Base-by-base conservation (phyloP, 2,329 filamentous ascomycete genomes). In the Aspergillus sp. region DNA sequence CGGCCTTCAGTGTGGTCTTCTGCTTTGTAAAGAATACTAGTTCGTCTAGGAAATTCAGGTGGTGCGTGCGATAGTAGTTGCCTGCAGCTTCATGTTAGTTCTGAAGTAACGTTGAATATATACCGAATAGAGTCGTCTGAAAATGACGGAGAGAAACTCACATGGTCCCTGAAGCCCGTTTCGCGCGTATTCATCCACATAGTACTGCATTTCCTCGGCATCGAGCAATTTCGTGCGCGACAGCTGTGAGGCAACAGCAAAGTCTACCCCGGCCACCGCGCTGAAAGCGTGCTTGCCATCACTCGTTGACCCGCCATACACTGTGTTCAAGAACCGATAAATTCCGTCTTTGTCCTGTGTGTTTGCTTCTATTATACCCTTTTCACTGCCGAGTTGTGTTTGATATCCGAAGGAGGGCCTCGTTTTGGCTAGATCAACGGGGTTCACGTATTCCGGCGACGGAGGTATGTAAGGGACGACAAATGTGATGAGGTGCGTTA, bases 401-500 rank as follows among this genome's bases (percentile, higher is more conserved):
- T 51, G 50, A 30, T 51, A 51, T 9, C 35, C 30, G 4, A 51
- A 35, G 19, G 44, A 42, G 10, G 50, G 50, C 24, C 22, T n/a
- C 7, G 33, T 1, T n/a, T 47, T 51, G 35, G 40, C 35, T 7
- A 51, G 36, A 16, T 47, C 50, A 1, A n/a, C 20, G 13, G 45
- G 45, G 17, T 19, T 44, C 16, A 43, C 19, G 16, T 33, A 51
- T 35, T 51, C 35, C 7, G 45, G 38, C 2, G 45, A 47, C 4
- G 50, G 50, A 24, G 50, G 22, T 17, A 51, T 26, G 33, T 47
- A 51, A 5, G 50, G 50, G 19, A 51, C 44, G n/a, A 33, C 38
- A 3, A 51, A 51, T n/a, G 45, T 45, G 30, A 51, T 42, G 36
- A 51, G 50, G 30, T 51, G 50, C 1, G 44, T 44, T 36, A 51